phyloP scores from a whole-genome alignment of 73 alveolate species.

The Paramecium caudatum region DNA sequence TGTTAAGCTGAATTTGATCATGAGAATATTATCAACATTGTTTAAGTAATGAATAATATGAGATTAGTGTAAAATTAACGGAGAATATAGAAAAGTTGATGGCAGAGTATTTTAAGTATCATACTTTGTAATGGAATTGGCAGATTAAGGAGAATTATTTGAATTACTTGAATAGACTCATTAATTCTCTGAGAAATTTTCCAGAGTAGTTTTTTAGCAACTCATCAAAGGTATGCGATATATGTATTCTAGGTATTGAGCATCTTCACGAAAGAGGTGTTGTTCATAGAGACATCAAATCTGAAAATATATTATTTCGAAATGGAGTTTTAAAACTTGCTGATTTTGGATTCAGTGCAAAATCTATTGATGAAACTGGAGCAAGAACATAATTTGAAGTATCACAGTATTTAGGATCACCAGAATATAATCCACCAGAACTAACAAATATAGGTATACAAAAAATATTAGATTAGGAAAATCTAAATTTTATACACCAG shows the following conservation, averaged over 20 bases:
- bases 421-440: slow-evolving; percentile 78
- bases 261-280: slow-evolving; percentile 52
- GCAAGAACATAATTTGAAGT: slow-evolving; percentile 52
- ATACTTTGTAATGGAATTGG: slow-evolving; percentile 64
- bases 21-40: slow-evolving; percentile 25
- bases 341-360: slow-evolving; percentile 73
- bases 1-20: slow-evolving; percentile 29
- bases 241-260: slow-evolving; percentile 48
- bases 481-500: slow-evolving; percentile 60
- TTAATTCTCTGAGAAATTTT: slow-evolving; percentile 49
- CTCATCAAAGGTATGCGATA: slow-evolving; percentile 28
- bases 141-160: slow-evolving; percentile 61
- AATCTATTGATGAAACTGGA: slow-evolving; percentile 63
- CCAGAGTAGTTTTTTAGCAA: slow-evolving; percentile 16
- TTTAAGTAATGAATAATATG: background rate
- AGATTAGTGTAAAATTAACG: slow-evolving; percentile 54
- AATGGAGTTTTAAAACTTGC: slow-evolving; percentile 41
- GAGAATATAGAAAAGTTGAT: slow-evolving; percentile 49
- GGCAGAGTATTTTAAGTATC: slow-evolving; percentile 50
- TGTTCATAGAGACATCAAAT: slow-evolving; percentile 67
- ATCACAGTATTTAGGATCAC: slow-evolving; percentile 68
- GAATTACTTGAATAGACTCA: slow-evolving; percentile 58
- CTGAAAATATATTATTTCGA: slow-evolving; percentile 34
- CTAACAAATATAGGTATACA: slow-evolving; percentile 34
- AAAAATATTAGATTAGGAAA: background rate